phyloP scores from a whole-genome alignment of 2,329 filamentous ascomycete species.

The Aspergillus sp. region DNA sequence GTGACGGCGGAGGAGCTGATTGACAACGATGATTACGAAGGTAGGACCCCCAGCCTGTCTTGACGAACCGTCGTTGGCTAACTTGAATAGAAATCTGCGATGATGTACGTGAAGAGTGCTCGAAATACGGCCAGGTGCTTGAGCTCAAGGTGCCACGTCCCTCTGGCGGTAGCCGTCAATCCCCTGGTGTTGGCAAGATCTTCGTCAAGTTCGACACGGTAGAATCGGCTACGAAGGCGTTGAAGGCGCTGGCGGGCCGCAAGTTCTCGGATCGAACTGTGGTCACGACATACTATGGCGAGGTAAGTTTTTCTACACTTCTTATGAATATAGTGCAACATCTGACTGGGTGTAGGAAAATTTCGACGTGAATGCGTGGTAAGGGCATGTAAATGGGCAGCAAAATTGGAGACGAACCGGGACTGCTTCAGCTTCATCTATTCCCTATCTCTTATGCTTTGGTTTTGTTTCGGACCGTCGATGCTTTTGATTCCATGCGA shows the following conservation, averaged over 20 bases:
- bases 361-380: constrained; percentile 90
- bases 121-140: constrained; percentile 80
- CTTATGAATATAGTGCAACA: constrained; percentile 17
- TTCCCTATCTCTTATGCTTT: not conserved
- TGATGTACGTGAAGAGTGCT: constrained; percentile 88
- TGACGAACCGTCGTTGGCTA: constrained; percentile 2
- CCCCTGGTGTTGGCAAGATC: constrained; percentile 92
- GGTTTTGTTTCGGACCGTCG: constrained; percentile 3
- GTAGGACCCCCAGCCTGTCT: constrained; percentile 49
- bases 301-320: constrained; percentile 56
- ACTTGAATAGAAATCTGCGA: constrained; percentile 79
- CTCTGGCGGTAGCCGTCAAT: constrained; percentile 76
- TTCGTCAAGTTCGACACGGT: constrained; percentile 86
- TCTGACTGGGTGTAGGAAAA: constrained; percentile 64
- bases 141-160: constrained; percentile 94
- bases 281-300: constrained; percentile 92
- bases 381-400: constrained; percentile 27
- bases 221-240: constrained; percentile 77
- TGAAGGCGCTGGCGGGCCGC: constrained; percentile 85
- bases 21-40: constrained; percentile 92
- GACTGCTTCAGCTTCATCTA: constrained; percentile 2
- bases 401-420: not conserved
- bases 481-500: not conserved
- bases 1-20: constrained; percentile 93
- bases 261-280: constrained; percentile 97